Evolutionary conservation across 257 asterid species (phyloP), one percentile per base, ranked within the genome.

Genomic region (Solanum clarkiae): DNA sequence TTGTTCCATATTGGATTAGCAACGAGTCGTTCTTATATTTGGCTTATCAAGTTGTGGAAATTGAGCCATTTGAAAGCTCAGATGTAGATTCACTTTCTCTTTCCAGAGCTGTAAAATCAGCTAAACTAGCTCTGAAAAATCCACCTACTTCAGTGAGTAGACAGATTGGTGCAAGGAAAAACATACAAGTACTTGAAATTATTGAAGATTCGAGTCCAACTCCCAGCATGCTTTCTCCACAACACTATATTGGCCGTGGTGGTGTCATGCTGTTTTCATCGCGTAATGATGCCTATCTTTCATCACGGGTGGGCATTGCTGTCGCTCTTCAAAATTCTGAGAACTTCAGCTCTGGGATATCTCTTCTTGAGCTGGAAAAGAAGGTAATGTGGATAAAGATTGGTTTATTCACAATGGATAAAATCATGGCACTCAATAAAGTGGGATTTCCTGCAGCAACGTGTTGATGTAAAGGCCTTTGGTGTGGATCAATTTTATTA

Each of bases 151-250:
- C 95, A 16, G 86, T 87, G 83, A 91, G 94, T 84, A 91, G 90
- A 85, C 96, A 90, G 89, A 82, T 86, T 85, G 90, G 90, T 86
- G 81, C 88, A 82, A 87, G 90, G 89, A 92, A 90, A 91, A 94
- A 92, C 86, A 87, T 97, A 87, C 98, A 95, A 89, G 94, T 97
- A 71, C 89, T 97, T 87, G 99, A 97, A 90, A 89, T 86, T 80
- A 92, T 97, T 89, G 99, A 97, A 88, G 99, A 97, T 90, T 92
- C 91, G 84, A 94, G 94, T 93, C 98, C 98, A 57, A 88, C 85
- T 86, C 98, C 99, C 74, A 91, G 98, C 87, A 97, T 97, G 99
- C 97, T 97, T 85, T 97, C 99, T 85, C 99, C 99, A 22, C 99
- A 97, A 91, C 98, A 95, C 88, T 97, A 97, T 87, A 81, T 94